phyloP scores from a whole-genome alignment of 371 early-diverging fungal species.

The Massospora cicadina region DNA sequence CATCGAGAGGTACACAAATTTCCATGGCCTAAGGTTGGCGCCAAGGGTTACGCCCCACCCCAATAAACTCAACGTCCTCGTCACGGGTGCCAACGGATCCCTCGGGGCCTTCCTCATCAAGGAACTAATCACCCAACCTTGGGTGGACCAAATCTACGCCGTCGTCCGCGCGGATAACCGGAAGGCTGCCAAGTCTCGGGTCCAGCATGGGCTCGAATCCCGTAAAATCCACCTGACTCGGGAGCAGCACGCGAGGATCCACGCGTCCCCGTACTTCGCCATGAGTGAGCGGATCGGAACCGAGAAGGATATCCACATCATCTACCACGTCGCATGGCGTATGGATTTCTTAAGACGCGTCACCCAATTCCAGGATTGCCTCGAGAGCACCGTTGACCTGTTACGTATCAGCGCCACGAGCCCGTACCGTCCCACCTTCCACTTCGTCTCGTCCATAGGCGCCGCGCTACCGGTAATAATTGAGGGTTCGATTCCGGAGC shows the following conservation, averaged over 20 bases:
- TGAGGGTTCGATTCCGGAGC: neutral
- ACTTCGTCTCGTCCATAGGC: conserved; percentile 9
- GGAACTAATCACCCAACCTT: neutral
- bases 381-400: neutral
- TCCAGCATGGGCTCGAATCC: neutral
- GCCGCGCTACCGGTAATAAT: conserved; percentile 2
- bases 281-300: conserved; percentile 13
- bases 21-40: neutral
- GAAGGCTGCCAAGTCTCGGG: neutral
- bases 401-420: neutral
- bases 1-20: neutral
- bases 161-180: neutral
- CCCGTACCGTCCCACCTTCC: neutral
- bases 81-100: neutral
- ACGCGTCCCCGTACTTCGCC: neutral
- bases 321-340: conserved; percentile 11
- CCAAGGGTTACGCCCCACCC: neutral
- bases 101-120: neutral
- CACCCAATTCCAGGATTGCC: neutral
- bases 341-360: conserved; percentile 8
- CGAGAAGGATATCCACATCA: conserved; percentile 11
- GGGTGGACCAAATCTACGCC: neutral
- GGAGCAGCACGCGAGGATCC: neutral
- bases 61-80: neutral
- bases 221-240: neutral